Evolutionary conservation across 345 rosid genomes (phyloP), one percentile per base, ranked within the genome.

Genomic region (Citrus maxima): DNA sequence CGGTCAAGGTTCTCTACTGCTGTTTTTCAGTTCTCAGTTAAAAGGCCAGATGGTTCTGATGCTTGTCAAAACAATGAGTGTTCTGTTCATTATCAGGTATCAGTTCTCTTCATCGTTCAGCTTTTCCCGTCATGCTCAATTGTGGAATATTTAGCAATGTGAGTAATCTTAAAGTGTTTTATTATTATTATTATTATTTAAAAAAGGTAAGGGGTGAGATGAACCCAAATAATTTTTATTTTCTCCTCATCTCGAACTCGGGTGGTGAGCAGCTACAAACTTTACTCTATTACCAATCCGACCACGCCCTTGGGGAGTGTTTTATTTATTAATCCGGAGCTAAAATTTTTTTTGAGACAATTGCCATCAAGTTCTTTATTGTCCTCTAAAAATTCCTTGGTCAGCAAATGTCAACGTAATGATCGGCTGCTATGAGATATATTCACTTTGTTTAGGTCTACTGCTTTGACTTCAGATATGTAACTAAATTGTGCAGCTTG

Each of bases 61-160:
- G 87, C 88, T 38, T 88, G 91, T 38, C 24, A 74, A 62, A 85
- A 76, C 34, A 72, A 63, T 70, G 46, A 58, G 2, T 88, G 89
- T 56, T 76, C 75, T 38, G 6, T 84, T 71, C 67, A 80, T 69
- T 88, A 88, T 73, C 79, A 88, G 91, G 91, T 88, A 67, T 59
- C 69, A 24, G 32, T 54, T 56, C 42, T 77, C 51, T 46, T 77
- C 70, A 32, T 27, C 2, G 51, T 46, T 46, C 35, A 21, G 24
- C 4, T 63, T 61, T 22, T 32, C 40, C 28, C 25, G 12, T 35
- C 56, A 18, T 37, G 25, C n/a, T 72, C 21, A 10, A 13, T n/a
- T 37, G 27, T 73, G 4, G 8, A 40, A 7, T 38, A 13, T 12
- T 46, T 63, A 19, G 6, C 32, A 6, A 27, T 51, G 5, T 51